phyloP scores from a whole-genome alignment of 2,329 filamentous ascomycete species.

The Epichloe festucae region DNA sequence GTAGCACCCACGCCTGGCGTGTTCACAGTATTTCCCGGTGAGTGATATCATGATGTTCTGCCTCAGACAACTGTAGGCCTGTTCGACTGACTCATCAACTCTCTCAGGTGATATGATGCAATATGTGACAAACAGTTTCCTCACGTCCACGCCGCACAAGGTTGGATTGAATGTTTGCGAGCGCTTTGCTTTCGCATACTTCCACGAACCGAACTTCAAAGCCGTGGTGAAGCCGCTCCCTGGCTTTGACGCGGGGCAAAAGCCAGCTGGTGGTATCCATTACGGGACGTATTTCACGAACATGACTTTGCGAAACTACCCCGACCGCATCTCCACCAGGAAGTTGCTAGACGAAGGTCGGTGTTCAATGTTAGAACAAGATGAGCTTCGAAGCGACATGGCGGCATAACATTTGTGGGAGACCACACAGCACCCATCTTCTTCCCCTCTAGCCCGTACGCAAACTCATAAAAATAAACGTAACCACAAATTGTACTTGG shows the following conservation, averaged over 20 bases:
- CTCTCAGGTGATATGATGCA: constrained; percentile 37
- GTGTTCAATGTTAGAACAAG: constrained; percentile 10
- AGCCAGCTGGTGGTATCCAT: constrained; percentile 27
- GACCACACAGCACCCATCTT: background rate
- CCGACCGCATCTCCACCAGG: constrained; percentile 30
- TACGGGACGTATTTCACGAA: constrained; percentile 40
- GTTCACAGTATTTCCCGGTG: constrained; percentile 37
- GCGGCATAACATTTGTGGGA: background rate
- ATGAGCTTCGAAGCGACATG: constrained; percentile 14
- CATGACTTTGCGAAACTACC: constrained; percentile 37
- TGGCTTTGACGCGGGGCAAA: constrained; percentile 21
- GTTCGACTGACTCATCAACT: background rate
- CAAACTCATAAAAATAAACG: too few relatives aligned
- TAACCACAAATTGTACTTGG: too few relatives aligned
- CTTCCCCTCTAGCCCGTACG: background rate
- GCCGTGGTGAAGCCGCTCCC: constrained; percentile 29
- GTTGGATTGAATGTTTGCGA: constrained; percentile 35
- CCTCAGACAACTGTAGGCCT: background rate
- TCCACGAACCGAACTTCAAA: constrained; percentile 37
- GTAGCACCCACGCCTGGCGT: constrained; percentile 30
- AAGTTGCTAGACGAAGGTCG: constrained; percentile 19
- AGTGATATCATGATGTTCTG: background rate
- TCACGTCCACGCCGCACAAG: constrained; percentile 36
- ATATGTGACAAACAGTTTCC: constrained; percentile 31
- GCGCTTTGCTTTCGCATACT: constrained; percentile 36